Conservation (phyloP, 495 filamentous ascomycete genomes). For the Talaromyces nanjingensis region DNA sequence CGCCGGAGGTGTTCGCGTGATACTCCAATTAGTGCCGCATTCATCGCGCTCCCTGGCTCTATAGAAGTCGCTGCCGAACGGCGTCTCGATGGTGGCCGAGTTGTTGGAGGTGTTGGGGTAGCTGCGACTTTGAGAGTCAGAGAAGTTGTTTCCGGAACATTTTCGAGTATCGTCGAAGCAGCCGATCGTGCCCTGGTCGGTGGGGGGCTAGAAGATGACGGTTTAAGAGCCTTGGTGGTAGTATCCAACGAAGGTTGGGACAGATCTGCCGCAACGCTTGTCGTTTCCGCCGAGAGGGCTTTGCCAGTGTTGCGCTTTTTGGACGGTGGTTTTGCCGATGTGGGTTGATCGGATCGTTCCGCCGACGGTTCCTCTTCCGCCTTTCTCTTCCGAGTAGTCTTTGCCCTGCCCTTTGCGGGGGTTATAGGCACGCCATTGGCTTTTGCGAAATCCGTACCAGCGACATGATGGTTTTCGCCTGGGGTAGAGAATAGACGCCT, state of each 20-base stretch:
- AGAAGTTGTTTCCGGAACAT: neutral
- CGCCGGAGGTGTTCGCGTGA: conserved; percentile 35
- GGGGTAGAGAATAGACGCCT: conserved; percentile 31
- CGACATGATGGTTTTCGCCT: conserved; percentile 8
- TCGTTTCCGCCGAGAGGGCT: conserved; percentile 44
- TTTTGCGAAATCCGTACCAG: conserved; percentile 1
- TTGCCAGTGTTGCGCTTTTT: conserved; percentile 52
- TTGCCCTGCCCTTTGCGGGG: conserved; percentile 15
- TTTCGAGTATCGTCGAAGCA: conserved; percentile 3
- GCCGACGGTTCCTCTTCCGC: conserved; percentile 16
- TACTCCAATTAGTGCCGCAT: conserved; percentile 4
- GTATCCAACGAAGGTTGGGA: neutral
- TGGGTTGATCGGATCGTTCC: conserved; percentile 12
- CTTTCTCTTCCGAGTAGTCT: conserved; percentile 26
- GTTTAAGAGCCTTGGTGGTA: conserved; percentile 12
- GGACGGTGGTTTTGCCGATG: conserved; percentile 13
- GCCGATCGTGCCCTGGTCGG: conserved; percentile 22
- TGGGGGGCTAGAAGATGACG: conserved; percentile 18
- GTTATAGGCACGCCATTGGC: conserved; percentile 2
- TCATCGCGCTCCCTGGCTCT: conserved; percentile 19
- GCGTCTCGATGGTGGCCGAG: conserved; percentile 39
- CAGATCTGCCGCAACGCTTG: conserved; percentile 11
- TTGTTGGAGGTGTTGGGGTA: conserved; percentile 29
- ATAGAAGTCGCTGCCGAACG: conserved; percentile 32
- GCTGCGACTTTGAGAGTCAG: conserved; percentile 9